Base-by-base conservation (phyloP, 352 stramenopile genomes). In the Blastocystis sp. region DNA sequence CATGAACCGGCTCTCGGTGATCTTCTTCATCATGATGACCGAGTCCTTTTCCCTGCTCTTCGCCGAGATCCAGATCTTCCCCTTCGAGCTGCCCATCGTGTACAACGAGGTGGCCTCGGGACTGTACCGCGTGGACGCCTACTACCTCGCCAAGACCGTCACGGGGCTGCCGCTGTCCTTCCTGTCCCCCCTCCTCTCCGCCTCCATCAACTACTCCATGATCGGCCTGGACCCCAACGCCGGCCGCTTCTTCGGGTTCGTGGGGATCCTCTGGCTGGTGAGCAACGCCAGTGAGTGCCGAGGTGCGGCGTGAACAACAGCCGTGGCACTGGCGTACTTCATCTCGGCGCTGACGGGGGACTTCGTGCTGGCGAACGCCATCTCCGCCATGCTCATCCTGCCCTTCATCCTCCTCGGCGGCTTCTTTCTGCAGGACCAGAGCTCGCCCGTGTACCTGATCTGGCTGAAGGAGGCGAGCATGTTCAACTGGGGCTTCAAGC, bases 401-500 rank as follows among this genome's bases (percentile, higher is more conserved):
- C 78, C 78, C 23, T 76, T 88, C 43, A 56, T 88, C 11, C 78
- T 88, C 19, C 43, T 88, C 10, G 78, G 78, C 23, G 78, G 78
- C 43, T 88, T 88, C 62, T 88, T 77, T 67, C 53, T 77, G 19
- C 64, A 78, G 41, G 78, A 77, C 48, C 45, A 88, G 21, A 11
- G 10, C 23, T 9, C 34, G 19, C 78, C 78, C 66, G 56, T 38
- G 19, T 88, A 88, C 78, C 60, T 88, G 5, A 53, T 88, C 21
- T 88, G 78, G 78, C n/a, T 88, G 11, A 65, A 76, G 48, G 56
- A 88, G 76, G 76, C 45, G 28, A 79, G 64, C 52, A 88, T 88
- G 78, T 88, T 88, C 28, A 88, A 88, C 40, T 88, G 78, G 78
- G 78, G 78, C 23, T 88, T 76, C 34, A 88, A 88, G 48, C 52